Conservation (phyloP, 2,329 filamentous ascomycete species). For the Aspergillus spinulosporus region DNA sequence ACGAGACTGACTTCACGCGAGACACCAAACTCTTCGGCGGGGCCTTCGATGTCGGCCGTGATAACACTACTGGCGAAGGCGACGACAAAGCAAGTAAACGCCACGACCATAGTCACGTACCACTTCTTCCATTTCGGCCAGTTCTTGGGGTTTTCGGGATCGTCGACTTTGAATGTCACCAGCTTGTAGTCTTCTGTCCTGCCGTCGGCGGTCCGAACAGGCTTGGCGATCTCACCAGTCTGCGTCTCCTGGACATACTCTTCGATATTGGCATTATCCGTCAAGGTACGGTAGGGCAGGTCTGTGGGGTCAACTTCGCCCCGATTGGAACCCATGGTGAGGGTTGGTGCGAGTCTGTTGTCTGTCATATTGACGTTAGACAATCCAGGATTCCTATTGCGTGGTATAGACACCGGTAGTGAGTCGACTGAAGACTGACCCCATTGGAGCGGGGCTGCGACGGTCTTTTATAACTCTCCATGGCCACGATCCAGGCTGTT, state of each 20-base stretch:
- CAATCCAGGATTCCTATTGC: background rate
- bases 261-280: conserved; percentile 59
- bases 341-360: conserved; percentile 24
- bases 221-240: conserved; percentile 61
- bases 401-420: background rate
- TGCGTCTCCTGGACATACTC: conserved; percentile 67
- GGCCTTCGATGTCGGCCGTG: conserved; percentile 70
- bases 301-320: conserved; percentile 50
- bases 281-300: conserved; percentile 68
- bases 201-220: conserved; percentile 54
- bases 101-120: conserved; percentile 86
- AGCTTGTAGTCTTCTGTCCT: conserved; percentile 59
- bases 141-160: conserved; percentile 81
- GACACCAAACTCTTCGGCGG: conserved; percentile 64
- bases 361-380: conserved; percentile 18
- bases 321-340: conserved; percentile 25
- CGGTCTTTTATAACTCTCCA: conserved; percentile 18
- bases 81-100: conserved; percentile 72
- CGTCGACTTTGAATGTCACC: conserved; percentile 69
- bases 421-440: background rate
- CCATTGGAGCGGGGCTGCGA: background rate
- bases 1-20: conserved; percentile 72
- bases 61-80: conserved; percentile 72
- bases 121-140: conserved; percentile 78
- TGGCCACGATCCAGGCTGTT: background rate